Base-by-base conservation (phyloP, 1,139 yeast species). In the Hansenula anomala region DNA sequence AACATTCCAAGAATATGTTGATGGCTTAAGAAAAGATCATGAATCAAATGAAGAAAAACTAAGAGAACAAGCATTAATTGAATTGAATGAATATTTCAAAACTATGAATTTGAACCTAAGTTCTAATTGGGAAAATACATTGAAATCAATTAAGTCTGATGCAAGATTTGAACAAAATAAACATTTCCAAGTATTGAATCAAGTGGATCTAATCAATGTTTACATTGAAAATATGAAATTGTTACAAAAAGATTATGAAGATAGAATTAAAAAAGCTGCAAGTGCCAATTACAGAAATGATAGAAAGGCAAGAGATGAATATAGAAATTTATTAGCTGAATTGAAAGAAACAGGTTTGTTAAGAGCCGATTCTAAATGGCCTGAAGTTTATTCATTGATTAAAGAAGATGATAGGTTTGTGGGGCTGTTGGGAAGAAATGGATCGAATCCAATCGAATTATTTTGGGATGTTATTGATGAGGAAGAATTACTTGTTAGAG, bases 401-500 rank as follows among this genome's bases (percentile, higher is more conserved):
- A 78, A 77, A 47, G 71, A 74, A 23, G 83, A 83, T 43, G 70
- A 67, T 38, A 64, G 78, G 15, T 88, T 83, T 53, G 56, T 73
- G 14, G 78, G 73, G 18, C 51, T 88, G 31, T 71, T 89, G 44
- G 96, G 95, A 0, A 71, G 90, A 42, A 70, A 77, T 32, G 97
- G 97, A 0, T 88, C 97, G 0, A 71, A 80, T 1, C 85, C 96
- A 0, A 56, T 83, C 28, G 96, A 89, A 44, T 61, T 87, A 33
- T 87, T 85, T 52, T 75, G 88, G 78, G 96, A 90, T 57, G 56
- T 74, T 1, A 71, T 83, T 3, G 90, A 84, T 49, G 82, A 76
- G 39, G 77, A 78, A 51, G 70, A 71, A 26, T 75, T 80, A 42
- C 55, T 69, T 3, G 55, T 84, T 33, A 73, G 72, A 45, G 75